Conservation (phyloP, 805 yeast species). For the Scheffersomyces stipitis region DNA sequence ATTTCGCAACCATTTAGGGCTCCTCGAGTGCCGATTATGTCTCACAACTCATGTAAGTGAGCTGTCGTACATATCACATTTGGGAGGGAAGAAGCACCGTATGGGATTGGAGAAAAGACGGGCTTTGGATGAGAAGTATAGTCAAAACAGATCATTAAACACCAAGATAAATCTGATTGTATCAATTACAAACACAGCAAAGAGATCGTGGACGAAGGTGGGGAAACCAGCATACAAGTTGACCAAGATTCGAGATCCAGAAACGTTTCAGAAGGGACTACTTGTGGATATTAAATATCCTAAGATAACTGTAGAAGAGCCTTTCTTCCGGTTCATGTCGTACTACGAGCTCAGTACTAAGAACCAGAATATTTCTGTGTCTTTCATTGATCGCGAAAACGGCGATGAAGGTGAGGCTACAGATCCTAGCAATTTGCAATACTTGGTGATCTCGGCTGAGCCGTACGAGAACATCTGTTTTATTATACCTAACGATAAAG, state of each 20-base stretch:
- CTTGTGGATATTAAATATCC: slow-evolving; percentile 60
- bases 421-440: slow-evolving; percentile 53
- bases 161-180: slow-evolving; percentile 10
- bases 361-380: slow-evolving; percentile 38
- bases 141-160: slow-evolving; percentile 7
- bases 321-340: slow-evolving; percentile 75
- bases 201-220: slow-evolving; percentile 54
- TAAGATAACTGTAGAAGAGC: slow-evolving; percentile 48
- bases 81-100: slow-evolving; percentile 83
- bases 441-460: slow-evolving; percentile 78
- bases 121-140: slow-evolving; percentile 33
- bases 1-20: slow-evolving; percentile 78
- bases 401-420: slow-evolving; percentile 14
- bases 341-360: slow-evolving; percentile 57
- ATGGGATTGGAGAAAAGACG: slow-evolving; percentile 64
- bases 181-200: slow-evolving; percentile 39
- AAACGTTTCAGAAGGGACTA: slow-evolving; percentile 60
- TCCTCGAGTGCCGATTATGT: slow-evolving; percentile 82
- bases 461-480: slow-evolving; percentile 84
- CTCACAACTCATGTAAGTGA: slow-evolving; percentile 79
- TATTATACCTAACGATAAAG: slow-evolving; percentile 67
- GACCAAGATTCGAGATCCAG: slow-evolving; percentile 65
- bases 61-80: slow-evolving; percentile 78
- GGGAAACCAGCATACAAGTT: slow-evolving; percentile 75
- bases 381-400: slow-evolving; percentile 19